Evolutionary conservation across 2,329 filamentous ascomycete species (phyloP).

Genomic region (Pestalotiopsis sp.): DNA sequence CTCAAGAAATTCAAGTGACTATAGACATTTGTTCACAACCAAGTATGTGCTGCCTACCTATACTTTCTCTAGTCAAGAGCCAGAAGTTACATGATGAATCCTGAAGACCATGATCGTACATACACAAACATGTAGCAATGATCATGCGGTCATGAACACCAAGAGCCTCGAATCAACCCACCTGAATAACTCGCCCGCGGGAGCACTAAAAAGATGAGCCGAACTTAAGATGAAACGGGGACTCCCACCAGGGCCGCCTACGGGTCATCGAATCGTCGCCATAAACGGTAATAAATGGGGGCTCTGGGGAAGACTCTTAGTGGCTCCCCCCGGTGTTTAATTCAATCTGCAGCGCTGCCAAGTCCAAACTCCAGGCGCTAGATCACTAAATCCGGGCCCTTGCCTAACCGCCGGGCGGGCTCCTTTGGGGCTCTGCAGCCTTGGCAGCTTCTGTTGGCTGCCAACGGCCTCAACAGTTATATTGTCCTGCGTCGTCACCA

Average conservation of each 20-base stretch:
- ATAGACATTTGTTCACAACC: too few relatives aligned
- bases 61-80: too few relatives aligned
- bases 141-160: not conserved
- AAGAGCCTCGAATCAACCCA: not conserved
- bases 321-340: not conserved
- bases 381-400: not conserved
- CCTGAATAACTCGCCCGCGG: not conserved
- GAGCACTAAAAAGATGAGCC: not conserved
- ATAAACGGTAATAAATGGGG: not conserved
- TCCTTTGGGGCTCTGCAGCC: not conserved
- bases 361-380: not conserved
- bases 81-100: too few relatives aligned
- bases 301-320: not conserved
- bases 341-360: conserved; percentile 3
- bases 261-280: not conserved
- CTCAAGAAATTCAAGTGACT: too few relatives aligned
- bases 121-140: not conserved
- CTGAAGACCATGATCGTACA: too few relatives aligned
- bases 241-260: not conserved
- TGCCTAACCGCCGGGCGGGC: not conserved
- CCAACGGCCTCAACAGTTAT: conserved; percentile 4
- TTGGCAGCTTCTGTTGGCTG: conserved; percentile 2
- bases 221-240: conserved; percentile 5
- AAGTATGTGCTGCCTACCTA: too few relatives aligned
- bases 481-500: not conserved